These are phyloP conservation scores for Tuber aestivum DNA, from an alignment of 495 filamentous ascomycete genomes.

Conservation along the genomic window DNA sequence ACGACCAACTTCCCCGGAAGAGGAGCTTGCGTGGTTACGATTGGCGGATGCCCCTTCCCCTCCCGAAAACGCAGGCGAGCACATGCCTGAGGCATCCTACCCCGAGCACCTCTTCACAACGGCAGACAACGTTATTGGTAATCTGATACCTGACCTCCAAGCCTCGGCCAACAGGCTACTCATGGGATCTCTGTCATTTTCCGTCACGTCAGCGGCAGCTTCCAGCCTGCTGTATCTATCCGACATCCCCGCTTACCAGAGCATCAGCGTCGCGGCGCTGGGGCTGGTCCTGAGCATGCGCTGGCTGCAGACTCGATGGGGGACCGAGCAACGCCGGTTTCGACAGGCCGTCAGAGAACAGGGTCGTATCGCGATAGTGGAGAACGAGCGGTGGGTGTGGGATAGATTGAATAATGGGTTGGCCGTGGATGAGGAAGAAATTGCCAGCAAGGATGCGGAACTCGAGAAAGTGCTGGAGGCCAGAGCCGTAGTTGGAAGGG, in stretches of 20 bases:
- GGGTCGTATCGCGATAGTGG: slow-evolving; percentile 64
- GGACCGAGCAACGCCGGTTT: slow-evolving; percentile 62
- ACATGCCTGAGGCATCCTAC: neutral
- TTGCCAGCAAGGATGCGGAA: slow-evolving; percentile 54
- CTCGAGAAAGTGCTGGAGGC: slow-evolving; percentile 38
- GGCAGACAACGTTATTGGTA: slow-evolving; percentile 50
- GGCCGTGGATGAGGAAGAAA: slow-evolving; percentile 45
- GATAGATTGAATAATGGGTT: slow-evolving; percentile 52
- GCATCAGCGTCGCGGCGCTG: slow-evolving; percentile 70
- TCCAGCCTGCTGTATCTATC: slow-evolving; percentile 41
- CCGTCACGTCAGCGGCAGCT: slow-evolving; percentile 52
- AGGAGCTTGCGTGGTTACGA: slow-evolving; percentile 15
- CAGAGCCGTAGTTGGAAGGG: slow-evolving; percentile 8
- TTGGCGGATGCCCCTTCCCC: neutral
- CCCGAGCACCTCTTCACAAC: slow-evolving; percentile 11
- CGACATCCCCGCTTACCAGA: slow-evolving; percentile 59
- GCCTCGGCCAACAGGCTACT: slow-evolving; percentile 72
- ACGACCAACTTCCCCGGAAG: slow-evolving; percentile 16
- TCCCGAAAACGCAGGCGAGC: neutral
- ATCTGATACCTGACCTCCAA: slow-evolving; percentile 69
- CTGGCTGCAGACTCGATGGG: slow-evolving; percentile 75
- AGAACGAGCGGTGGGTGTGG: slow-evolving; percentile 60
- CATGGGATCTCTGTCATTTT: slow-evolving; percentile 63
- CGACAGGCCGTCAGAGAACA: slow-evolving; percentile 71
- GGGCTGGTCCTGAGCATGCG: slow-evolving; percentile 67